A percentile compares a stretch with the other conserved stretches of the same genome.
Conservation (phyloP, 2,329 filamentous ascomycete genomes). For the Teratosphaeria gauchensis region DNA sequence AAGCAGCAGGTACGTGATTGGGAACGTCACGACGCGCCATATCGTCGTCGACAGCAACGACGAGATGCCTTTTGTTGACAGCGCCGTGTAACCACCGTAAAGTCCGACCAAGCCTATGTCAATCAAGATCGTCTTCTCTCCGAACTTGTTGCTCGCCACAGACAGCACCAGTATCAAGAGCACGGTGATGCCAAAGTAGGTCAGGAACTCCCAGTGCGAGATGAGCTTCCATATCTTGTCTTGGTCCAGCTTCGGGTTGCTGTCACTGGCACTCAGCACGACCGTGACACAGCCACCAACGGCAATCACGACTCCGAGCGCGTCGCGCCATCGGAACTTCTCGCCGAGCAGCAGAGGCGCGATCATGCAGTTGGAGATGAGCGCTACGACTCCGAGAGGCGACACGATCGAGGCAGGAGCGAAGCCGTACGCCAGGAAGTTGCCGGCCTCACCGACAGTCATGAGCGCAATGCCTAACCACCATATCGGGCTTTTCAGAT, state of each 20-base stretch:
- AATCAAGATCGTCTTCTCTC: constrained; percentile 77
- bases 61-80: constrained; percentile 92
- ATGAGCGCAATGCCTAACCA: constrained; percentile 91
- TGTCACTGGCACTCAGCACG: constrained; percentile 78
- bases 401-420: constrained; percentile 96
- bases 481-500: constrained; percentile 89
- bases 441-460: constrained; percentile 84
- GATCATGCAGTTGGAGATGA: constrained; percentile 95
- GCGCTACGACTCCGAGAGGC: constrained; percentile 87
- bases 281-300: constrained; percentile 84
- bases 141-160: constrained; percentile 74
- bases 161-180: constrained; percentile 66
- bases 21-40: constrained; percentile 80
- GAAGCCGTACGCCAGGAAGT: constrained; percentile 95
- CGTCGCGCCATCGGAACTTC: constrained; percentile 72
- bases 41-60: constrained; percentile 88
- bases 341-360: constrained; percentile 92
- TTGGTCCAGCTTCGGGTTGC: constrained; percentile 84
- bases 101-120: constrained; percentile 88
- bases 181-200: constrained; percentile 72
- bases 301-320: constrained; percentile 78
- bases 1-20: constrained; percentile 80
- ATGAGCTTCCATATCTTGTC: constrained; percentile 86
- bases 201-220: constrained; percentile 77
- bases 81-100: constrained; percentile 95